Conservation (phyloP, 345 rosid genomes). For the Lepidium africanum region DNA sequence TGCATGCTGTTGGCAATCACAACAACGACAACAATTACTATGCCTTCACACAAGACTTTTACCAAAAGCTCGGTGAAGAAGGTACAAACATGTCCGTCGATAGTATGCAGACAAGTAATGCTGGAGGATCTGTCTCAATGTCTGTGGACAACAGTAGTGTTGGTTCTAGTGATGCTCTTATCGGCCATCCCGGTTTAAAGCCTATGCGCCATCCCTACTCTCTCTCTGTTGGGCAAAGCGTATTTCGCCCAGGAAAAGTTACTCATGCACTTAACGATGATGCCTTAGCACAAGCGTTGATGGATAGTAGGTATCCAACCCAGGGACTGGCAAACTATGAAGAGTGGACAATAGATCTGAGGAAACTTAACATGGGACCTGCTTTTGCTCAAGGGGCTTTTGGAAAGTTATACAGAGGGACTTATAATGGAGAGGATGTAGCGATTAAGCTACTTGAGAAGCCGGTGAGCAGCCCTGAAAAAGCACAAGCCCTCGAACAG, state of each 20-base stretch:
- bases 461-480: constrained; percentile 29
- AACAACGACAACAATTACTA: constrained; percentile 38
- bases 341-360: constrained; percentile 55
- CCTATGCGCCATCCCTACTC: constrained; percentile 32
- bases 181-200: constrained; percentile 50
- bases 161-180: constrained; percentile 50
- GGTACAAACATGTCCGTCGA: constrained; percentile 51
- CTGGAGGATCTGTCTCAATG: constrained; percentile 60
- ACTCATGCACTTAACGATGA: constrained; percentile 50
- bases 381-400: constrained; percentile 65
- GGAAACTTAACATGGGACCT: constrained; percentile 47
- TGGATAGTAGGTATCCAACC: constrained; percentile 43
- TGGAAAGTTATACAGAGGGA: constrained; percentile 46
- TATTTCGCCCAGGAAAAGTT: constrained; percentile 42
- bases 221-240: constrained; percentile 43
- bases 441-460: constrained; percentile 37
- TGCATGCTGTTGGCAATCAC: constrained; percentile 31
- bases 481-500: constrained; percentile 32
- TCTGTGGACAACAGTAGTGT: constrained; percentile 61
- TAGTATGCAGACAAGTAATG: constrained; percentile 51
- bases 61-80: constrained; percentile 51
- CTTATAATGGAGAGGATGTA: constrained; percentile 42
- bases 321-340: constrained; percentile 41
- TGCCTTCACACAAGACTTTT: constrained; percentile 49
- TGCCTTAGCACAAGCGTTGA: constrained; percentile 47